These are phyloP conservation scores for Nemania diffusa DNA, from an alignment of 2,329 filamentous ascomycete genomes.

Conservation along the genomic window DNA sequence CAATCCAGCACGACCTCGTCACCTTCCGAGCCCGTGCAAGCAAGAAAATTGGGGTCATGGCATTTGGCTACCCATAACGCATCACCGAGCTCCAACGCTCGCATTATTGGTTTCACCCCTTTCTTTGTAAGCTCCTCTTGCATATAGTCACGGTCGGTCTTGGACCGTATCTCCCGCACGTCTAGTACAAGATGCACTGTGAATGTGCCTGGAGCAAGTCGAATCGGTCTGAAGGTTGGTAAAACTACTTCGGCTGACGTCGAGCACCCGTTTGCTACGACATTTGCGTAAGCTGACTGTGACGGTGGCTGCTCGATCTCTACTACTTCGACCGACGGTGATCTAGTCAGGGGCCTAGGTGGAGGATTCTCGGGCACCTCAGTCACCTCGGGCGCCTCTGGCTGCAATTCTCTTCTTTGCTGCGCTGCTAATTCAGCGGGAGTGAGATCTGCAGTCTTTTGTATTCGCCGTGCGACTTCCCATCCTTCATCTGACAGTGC, in stretches of 20 bases:
- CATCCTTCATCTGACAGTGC: conserved; percentile 80
- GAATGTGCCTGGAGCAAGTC: conserved; percentile 72
- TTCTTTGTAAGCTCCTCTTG: conserved; percentile 75
- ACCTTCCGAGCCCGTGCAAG: conserved; percentile 67
- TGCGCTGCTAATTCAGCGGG: conserved; percentile 33
- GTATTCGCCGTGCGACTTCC: conserved; percentile 75
- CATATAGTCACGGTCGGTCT: conserved; percentile 80
- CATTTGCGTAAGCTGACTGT: conserved; percentile 49
- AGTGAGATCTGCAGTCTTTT: conserved; percentile 54
- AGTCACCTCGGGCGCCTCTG: conserved; percentile 29
- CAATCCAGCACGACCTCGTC: conserved; percentile 81
- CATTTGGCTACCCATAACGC: conserved; percentile 82
- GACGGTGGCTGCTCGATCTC: conserved; percentile 30
- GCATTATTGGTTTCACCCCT: conserved; percentile 72
- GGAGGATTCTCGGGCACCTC: conserved; percentile 30
- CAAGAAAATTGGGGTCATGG: conserved; percentile 66
- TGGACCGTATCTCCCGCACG: conserved; percentile 77
- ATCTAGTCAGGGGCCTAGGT: conserved; percentile 31
- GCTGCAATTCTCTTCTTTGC: conserved; percentile 29
- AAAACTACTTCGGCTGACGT: conserved; percentile 46
- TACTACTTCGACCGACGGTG: conserved; percentile 41
- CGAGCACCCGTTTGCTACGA: conserved; percentile 54
- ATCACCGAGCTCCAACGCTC: conserved; percentile 77
- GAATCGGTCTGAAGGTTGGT: conserved; percentile 67
- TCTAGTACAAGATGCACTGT: conserved; percentile 79